phyloP scores from a whole-genome alignment of 331 rosid species.

The Malus hybrid region DNA sequence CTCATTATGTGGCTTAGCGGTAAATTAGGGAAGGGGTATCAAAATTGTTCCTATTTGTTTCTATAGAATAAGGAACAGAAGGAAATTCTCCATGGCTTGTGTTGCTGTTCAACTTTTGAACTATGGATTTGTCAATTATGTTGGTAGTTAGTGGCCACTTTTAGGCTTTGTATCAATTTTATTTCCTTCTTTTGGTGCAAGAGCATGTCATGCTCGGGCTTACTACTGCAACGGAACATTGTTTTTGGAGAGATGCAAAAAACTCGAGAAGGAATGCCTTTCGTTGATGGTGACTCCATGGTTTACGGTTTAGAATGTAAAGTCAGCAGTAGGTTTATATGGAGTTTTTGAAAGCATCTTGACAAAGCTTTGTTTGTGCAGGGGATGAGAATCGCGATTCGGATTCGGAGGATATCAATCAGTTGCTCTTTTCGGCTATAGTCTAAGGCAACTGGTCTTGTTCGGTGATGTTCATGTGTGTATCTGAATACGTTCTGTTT shows the following conservation, averaged over 20 bases:
- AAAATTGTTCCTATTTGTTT: background rate
- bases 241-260: background rate
- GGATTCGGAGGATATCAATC: conserved; percentile 25
- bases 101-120: too few species aligned
- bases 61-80: background rate
- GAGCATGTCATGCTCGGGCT: background rate
- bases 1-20: background rate
- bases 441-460: conserved; percentile 27
- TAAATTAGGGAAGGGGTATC: background rate
- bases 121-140: too few species aligned
- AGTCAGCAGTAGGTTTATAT: background rate
- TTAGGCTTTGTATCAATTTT: background rate
- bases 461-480: background rate
- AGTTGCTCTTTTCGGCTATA: conserved; percentile 39
- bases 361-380: conserved; percentile 10
- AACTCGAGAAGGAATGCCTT: background rate
- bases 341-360: background rate
- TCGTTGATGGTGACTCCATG: background rate
- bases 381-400: conserved; percentile 27
- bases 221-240: background rate
- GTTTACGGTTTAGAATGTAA: too few species aligned
- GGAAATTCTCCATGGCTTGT: background rate
- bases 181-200: too few species aligned
- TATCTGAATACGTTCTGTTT: background rate
- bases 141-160: background rate